phyloP scores from a whole-genome alignment of 768 basidiomycete genomes.

The Clitopilus hobsonii region DNA sequence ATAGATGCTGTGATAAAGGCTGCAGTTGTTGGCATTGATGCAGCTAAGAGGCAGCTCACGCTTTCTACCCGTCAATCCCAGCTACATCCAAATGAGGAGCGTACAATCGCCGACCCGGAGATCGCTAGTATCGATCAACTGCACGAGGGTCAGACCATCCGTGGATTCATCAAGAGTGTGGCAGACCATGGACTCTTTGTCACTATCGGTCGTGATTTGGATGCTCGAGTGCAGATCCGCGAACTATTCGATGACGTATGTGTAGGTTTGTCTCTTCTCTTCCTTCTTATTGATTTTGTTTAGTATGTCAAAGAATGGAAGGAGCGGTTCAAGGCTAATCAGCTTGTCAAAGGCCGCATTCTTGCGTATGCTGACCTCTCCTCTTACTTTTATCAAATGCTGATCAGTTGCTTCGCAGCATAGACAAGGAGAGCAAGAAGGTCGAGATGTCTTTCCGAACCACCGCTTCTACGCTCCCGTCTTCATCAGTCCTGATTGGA shows the following conservation, averaged over 20 bases:
- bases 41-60: conserved; percentile 60
- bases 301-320: conserved; percentile 98
- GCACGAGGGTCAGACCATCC: conserved; percentile 66
- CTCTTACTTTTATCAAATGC: neutral
- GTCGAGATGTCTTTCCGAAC: conserved; percentile 90
- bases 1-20: conserved; percentile 68
- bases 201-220: conserved; percentile 73
- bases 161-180: conserved; percentile 89
- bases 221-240: conserved; percentile 89
- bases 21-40: conserved; percentile 65
- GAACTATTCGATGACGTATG: conserved; percentile 85
- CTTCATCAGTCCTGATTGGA: conserved; percentile 34
- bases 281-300: conserved; percentile 6
- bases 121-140: conserved; percentile 58
- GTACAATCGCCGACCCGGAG: conserved; percentile 61
- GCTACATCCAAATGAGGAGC: conserved; percentile 45
- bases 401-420: conserved; percentile 34
- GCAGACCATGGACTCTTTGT: conserved; percentile 89
- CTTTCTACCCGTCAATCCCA: conserved; percentile 79
- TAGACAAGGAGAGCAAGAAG: conserved; percentile 67
- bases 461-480: conserved; percentile 41
- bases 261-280: conserved; percentile 13
- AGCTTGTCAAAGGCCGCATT: conserved; percentile 85
- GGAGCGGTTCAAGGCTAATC: conserved; percentile 67
- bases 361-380: conserved; percentile 46